Evolutionary conservation across 345 rosid genomes (phyloP), one percentile per base, ranked within the genome.

Genomic region (Eucalyptus marginata): DNA sequence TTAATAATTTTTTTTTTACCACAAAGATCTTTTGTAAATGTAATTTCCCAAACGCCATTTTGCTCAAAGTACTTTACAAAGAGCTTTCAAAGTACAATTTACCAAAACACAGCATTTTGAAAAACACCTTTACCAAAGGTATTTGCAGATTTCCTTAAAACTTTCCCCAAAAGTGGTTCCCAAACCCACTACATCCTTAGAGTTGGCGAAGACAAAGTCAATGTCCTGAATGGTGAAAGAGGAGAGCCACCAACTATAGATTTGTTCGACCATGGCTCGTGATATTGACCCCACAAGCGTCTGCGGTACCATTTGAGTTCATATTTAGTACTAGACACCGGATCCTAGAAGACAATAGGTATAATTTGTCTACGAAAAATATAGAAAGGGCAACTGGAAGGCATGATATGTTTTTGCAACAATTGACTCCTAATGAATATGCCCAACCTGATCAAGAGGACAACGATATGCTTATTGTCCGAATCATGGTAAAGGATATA

Each of bases 251-350:
- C 46, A 9, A 12, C 46, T 10, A 33, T 33, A 17, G 24, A 18
- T 71, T 33, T 43, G 22, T 71, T 71, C 3, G 4, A 33, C 46
- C 81, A 16, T 71, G 81, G 81, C 24, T 71, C 13, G 8, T 17
- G 25, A 71, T 71, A 33, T 2, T 3, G 13, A 33, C 25, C 44
- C 81, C 81, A 71, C 13, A 3, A 18, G 81, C 7, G 7, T 33
- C 3, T 2, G 11, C 4, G 0, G 24, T 33, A 10, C 3, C 46
- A 71, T 33, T 5, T 17, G 25, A 5, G 81, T 18, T 18, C 24
- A 33, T 71, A 43, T n/a, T 33, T 18, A 0, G 25, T 5, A 1
- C 81, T 17, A 71, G 6, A 40, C 44, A 71, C 22, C 0, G 13
- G 81, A 71, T 71, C 81, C 3, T 33, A 13, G 3, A 18, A 36